Evolutionary conservation across 176 grass and related monocot species (phyloP).

Genomic region (Bonia amplexicaulis): DNA sequence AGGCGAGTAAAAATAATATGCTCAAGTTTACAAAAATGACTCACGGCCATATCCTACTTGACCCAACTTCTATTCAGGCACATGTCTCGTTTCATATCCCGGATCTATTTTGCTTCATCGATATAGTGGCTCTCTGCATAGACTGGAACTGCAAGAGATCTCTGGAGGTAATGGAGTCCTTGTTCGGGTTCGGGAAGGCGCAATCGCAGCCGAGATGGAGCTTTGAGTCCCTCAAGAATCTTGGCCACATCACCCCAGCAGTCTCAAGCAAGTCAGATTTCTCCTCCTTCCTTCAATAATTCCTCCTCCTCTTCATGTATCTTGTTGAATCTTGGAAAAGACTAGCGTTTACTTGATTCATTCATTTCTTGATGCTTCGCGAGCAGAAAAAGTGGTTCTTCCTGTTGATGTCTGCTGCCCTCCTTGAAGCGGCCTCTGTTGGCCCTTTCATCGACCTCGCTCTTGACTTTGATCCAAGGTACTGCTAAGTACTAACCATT

Average conservation of each 20-base stretch:
- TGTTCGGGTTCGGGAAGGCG: neutral
- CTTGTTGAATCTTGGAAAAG: neutral
- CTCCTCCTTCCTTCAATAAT: neutral
- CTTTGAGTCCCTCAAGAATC: constrained; percentile 2
- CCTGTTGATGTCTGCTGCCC: constrained; percentile 49
- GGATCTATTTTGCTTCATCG: too few species aligned
- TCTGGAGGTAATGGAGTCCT: neutral
- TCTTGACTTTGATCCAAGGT: constrained; percentile 60
- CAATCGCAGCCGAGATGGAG: neutral
- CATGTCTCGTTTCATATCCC: too few species aligned
- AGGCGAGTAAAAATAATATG: too few species aligned
- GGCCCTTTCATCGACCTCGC: constrained; percentile 45
- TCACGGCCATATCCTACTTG: too few species aligned
- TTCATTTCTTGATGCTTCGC: neutral
- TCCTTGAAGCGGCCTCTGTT: constrained; percentile 54
- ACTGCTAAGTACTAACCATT: neutral
- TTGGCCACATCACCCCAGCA: constrained; percentile 15
- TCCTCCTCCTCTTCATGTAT: neutral
- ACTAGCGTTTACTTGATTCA: neutral
- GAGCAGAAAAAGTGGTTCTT: neutral
- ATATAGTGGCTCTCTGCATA: too few species aligned
- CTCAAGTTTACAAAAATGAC: too few species aligned
- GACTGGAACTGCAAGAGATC: neutral
- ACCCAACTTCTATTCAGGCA: too few species aligned
- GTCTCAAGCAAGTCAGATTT: constrained; percentile 14